phyloP scores from a whole-genome alignment of 177 flowering plant genomes.

The Tripterygium wilfordii region DNA sequence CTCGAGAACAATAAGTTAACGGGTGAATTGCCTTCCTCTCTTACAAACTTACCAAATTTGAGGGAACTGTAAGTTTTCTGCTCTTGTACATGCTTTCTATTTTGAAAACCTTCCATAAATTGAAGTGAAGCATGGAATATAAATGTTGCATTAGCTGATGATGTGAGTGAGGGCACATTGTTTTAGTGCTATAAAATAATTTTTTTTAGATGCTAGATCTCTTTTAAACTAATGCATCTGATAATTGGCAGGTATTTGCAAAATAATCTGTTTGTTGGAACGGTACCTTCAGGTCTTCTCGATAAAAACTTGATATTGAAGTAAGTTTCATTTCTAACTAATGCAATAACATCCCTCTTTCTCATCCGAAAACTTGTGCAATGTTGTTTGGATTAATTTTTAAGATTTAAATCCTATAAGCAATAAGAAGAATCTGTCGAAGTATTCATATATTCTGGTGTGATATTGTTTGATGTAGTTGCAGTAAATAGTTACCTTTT shows the following conservation, averaged over 20 bases:
- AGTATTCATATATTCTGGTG: too few species aligned
- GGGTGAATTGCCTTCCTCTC: conserved; percentile 73
- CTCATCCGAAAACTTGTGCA: too few species aligned
- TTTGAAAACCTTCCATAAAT: not conserved
- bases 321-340: conserved; percentile 53
- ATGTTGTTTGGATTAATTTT: too few species aligned
- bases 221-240: too few species aligned
- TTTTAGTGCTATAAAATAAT: not conserved
- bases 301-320: conserved; percentile 37
- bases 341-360: too few species aligned
- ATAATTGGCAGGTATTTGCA: conserved; percentile 73
- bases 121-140: not conserved
- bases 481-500: too few species aligned
- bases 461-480: too few species aligned
- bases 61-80: conserved; percentile 70
- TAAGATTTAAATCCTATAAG: too few species aligned
- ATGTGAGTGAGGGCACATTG: too few species aligned
- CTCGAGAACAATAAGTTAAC: conserved; percentile 83
- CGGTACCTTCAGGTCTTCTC: conserved; percentile 59
- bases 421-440: too few species aligned
- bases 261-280: conserved; percentile 63
- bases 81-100: conserved; percentile 1
- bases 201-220: conserved; percentile 3
- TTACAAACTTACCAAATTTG: conserved; percentile 52
- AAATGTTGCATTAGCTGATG: too few species aligned